Conservation (phyloP, 331 rosid species). For the Quercus lobata region DNA sequence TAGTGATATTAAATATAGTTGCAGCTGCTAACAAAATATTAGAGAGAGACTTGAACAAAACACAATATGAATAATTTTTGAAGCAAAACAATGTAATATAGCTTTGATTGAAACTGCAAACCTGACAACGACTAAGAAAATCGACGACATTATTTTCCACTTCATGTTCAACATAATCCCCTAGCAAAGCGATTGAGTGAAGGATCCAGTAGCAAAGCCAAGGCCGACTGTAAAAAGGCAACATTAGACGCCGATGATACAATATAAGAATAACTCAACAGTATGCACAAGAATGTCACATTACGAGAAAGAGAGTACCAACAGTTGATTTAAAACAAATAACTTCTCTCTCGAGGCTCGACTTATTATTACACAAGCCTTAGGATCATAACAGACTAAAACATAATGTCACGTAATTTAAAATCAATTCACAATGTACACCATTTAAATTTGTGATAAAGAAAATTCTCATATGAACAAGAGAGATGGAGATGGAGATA, state of each 20-base stretch:
- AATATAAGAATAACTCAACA: background rate
- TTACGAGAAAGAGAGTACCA: background rate
- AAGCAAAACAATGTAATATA: background rate
- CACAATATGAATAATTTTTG: background rate
- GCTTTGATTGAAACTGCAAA: constrained; percentile 12
- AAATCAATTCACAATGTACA: too few species aligned
- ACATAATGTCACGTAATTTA: too few species aligned
- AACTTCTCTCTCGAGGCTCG: background rate
- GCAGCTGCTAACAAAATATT: background rate
- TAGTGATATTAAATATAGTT: background rate
- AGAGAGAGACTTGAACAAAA: background rate
- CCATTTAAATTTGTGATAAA: too few species aligned
- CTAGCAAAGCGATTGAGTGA: constrained; percentile 78
- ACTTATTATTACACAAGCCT: background rate
- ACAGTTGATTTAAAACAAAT: background rate
- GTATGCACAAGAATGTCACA: background rate
- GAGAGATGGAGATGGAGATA: background rate
- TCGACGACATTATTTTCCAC: constrained; percentile 44
- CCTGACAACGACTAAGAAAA: constrained; percentile 89
- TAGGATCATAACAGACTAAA: too few species aligned
- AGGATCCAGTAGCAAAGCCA: constrained; percentile 95
- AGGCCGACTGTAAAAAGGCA: constrained; percentile 65
- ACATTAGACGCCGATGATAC: background rate
- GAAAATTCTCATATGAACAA: too few species aligned
- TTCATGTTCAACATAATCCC: constrained; percentile 58